Conservation (phyloP, 2,329 filamentous ascomycete genomes). For the Talaromyces sp. region DNA sequence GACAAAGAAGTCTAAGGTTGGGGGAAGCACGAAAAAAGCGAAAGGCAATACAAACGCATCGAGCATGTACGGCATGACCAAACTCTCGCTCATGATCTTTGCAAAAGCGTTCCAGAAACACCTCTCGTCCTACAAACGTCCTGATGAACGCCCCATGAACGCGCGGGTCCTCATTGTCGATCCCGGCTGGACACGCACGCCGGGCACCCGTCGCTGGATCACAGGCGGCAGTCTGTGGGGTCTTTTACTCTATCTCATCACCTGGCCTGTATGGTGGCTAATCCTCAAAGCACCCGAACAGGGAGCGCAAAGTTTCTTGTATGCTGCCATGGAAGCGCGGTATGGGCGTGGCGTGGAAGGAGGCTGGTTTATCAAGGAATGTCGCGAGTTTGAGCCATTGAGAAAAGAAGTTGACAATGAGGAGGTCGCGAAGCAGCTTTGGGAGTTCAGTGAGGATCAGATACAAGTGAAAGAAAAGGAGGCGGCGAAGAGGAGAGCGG, state of each 20-base stretch:
- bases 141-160: constrained; percentile 78
- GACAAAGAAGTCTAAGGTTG: constrained; percentile 31
- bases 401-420: constrained; percentile 75
- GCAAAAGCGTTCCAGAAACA: constrained; percentile 90
- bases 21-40: constrained; percentile 14
- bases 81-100: constrained; percentile 81
- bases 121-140: constrained; percentile 75
- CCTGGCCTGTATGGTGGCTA: constrained; percentile 81
- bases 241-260: constrained; percentile 68
- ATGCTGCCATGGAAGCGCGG: constrained; percentile 73
- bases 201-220: constrained; percentile 82
- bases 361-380: constrained; percentile 82
- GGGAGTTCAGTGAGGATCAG: constrained; percentile 82
- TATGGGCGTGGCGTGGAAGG: constrained; percentile 59
- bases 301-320: constrained; percentile 82
- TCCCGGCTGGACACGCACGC: constrained; percentile 78
- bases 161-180: constrained; percentile 82
- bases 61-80: constrained; percentile 60
- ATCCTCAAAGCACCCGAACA: constrained; percentile 78
- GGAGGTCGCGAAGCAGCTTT: constrained; percentile 74
- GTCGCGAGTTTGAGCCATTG: constrained; percentile 68
- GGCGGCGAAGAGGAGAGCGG: constrained; percentile 60
- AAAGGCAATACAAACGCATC: constrained; percentile 17
- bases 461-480: constrained; percentile 79
- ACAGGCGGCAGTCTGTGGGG: constrained; percentile 80